Base-by-base conservation (phyloP, 176 grass and related monocot genomes). In the Alloteropsis semialata region DNA sequence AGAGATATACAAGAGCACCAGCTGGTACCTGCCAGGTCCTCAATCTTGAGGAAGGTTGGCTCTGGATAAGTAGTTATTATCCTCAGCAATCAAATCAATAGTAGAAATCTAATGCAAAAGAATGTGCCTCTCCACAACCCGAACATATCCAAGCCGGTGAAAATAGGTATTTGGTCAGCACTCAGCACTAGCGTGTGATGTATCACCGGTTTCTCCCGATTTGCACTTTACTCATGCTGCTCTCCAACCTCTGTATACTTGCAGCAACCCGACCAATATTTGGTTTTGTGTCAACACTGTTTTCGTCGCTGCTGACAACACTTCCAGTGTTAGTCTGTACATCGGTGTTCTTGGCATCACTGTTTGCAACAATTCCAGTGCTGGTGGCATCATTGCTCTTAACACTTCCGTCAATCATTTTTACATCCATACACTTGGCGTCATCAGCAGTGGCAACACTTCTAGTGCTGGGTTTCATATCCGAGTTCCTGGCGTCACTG, bases 171-270 rank as follows among this genome's bases (percentile, higher is more conserved):
- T 75, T 58, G 14, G 33, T 78, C 58, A 85, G 51, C 61, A 33
- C 25, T 66, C 74, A 85, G 51, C 61, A 33, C 19, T 65, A 67
- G 81, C 68, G 61, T 77, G 43, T 55, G 29, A 53, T 81, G 51
- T 86, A 69, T 90, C 79, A 90, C 41, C 59, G 84, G 58, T 87
- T 60, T 74, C 60, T 90, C 42, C 84, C 74, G 0, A 21, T 90
- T 68, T 83, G 88, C 24, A 83, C 74, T 63, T 90, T 90, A 68
- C 74, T 46, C 84, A 90, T 86, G 67, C 74, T 86, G 74, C 84
- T 86, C 79, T 90, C 88, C 74, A 90, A 43, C 68, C 67, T 86
- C 84, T 90, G 79, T 83, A 90, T 90, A 24, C 88, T 83, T 34
- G 84, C 88, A 49, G 88, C 88, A 73, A 90, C 88, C 58, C 80